A percentile compares a stretch with the other conserved stretches of the same genome.
These are phyloP conservation scores for Leccinellum luteum DNA, from an alignment of 768 basidiomycete species.

Conservation along the genomic window DNA sequence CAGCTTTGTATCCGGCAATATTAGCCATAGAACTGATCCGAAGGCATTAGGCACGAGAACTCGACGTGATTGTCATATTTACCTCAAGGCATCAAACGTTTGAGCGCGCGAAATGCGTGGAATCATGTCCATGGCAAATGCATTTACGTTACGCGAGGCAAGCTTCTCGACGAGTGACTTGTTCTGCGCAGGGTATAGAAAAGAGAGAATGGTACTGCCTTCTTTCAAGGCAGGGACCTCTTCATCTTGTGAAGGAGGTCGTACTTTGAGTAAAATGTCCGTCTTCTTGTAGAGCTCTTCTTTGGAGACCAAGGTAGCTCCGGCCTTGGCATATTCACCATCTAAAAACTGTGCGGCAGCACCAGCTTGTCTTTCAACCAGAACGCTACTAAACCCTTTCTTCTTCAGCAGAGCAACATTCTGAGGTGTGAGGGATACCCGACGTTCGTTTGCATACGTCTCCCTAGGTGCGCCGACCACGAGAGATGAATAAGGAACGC, in stretches of 20 bases:
- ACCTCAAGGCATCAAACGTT: constrained; percentile 88
- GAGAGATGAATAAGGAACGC: constrained; percentile 66
- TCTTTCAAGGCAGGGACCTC: constrained; percentile 64
- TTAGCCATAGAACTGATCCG: constrained; percentile 82
- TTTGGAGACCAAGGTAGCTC: constrained; percentile 71
- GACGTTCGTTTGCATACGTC: constrained; percentile 71
- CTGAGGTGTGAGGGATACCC: constrained; percentile 79
- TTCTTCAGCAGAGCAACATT: constrained; percentile 73
- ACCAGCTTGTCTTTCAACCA: constrained; percentile 75
- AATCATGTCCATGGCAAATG: constrained; percentile 91
- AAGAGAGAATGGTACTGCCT: constrained; percentile 79
- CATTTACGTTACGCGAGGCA: constrained; percentile 62
- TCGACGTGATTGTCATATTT: constrained; percentile 8
- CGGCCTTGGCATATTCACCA: constrained; percentile 74
- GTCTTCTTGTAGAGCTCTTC: constrained; percentile 65
- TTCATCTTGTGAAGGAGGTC: constrained; percentile 63
- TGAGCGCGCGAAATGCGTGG: constrained; percentile 89
- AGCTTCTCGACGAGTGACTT: constrained; percentile 68
- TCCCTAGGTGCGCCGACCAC: constrained; percentile 78
- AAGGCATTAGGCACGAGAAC: background rate
- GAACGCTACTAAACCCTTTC: constrained; percentile 74
- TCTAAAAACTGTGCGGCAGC: constrained; percentile 74
- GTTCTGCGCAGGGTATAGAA: constrained; percentile 83
- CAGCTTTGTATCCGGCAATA: constrained; percentile 91
- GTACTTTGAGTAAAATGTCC: constrained; percentile 85